These are phyloP conservation scores for Pythium myriotylum DNA, from an alignment of 352 stramenopile genomes.

Conservation along the genomic window DNA sequence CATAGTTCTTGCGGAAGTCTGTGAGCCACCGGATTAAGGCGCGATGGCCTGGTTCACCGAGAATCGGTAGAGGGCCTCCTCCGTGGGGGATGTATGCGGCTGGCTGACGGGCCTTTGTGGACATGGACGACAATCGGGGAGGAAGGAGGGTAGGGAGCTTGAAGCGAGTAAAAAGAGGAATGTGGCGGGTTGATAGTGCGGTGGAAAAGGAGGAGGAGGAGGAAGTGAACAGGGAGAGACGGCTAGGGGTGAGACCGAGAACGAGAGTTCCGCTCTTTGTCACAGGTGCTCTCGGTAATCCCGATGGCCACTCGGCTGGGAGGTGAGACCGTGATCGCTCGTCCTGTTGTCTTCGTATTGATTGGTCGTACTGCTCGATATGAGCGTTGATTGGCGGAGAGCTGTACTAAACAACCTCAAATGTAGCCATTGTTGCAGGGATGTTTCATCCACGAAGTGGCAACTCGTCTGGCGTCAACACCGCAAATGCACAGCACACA, in stretches of 20 bases:
- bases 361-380: too few relatives aligned
- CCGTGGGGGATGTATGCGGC: slow-evolving; percentile 40
- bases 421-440: too few relatives aligned
- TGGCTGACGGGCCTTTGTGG: neutral
- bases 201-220: neutral
- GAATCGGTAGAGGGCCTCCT: slow-evolving; percentile 57
- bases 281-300: too few relatives aligned
- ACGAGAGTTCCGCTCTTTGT: neutral
- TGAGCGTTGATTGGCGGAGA: too few relatives aligned
- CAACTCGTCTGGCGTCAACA: too few relatives aligned
- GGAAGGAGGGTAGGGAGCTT: neutral
- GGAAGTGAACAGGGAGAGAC: too few relatives aligned
- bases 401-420: too few relatives aligned
- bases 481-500: too few relatives aligned
- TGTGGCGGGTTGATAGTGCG: neutral
- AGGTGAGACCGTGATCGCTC: neutral
- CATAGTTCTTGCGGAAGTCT: slow-evolving; percentile 33
- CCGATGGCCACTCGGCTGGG: neutral
- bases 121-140: neutral
- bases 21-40: slow-evolving; percentile 43
- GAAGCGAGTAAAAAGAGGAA: neutral
- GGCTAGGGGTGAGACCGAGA: too few relatives aligned
- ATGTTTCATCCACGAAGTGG: too few relatives aligned
- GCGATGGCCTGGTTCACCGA: slow-evolving; percentile 44
- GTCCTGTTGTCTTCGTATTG: too few relatives aligned